Evolutionary conservation across 2,329 filamentous ascomycete genomes (phyloP), one percentile per base, ranked within the genome.

Genomic region (Trichoderma oligosporum): DNA sequence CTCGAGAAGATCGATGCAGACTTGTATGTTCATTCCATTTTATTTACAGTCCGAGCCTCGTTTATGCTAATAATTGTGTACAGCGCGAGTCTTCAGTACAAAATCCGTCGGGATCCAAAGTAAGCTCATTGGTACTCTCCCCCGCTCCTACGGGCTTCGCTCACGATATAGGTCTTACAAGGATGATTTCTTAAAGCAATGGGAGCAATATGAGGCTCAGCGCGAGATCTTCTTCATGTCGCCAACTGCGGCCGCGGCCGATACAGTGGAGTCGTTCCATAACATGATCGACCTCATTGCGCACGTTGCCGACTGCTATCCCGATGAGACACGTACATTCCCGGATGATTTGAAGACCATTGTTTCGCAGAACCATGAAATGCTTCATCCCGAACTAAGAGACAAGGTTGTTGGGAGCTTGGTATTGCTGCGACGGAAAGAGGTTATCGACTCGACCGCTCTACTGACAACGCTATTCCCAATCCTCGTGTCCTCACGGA

Each of bases 1-100:
- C 85, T 97, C 73, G 92, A 97, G 76, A 97, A 97, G 81, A 85
- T 96, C 65, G 92, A 97, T 70, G 92, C 91, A 31, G 91, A 96
- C 74, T 78, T 95, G 82, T 88, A 71, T 61, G 83, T 70, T 16
- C 11, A 22, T 2, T 11, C 7, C 4, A 7, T 5, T 5, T 8
- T 8, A 1, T 3, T 20, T n/a, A 29, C 38, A 25, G 20, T 3
- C 11, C 9, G 6, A 16, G 4, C 11, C 8, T 12, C 3, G 7
- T 1, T 39, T 41, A 2, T 31, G 16, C 71, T 71, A 60, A 74
- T 62, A 59, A 29, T 33, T 60, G 12, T 58, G n/a, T 48, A 81
- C 67, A 88, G 85, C 66, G 86, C 91, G 62, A 94, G 88, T 74
- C 78, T 97, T 51, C 91, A 96, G 71, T 90, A 96, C 78, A 96